phyloP scores from a whole-genome alignment of 805 yeast genomes.

The Kluyveromyces lactis region DNA sequence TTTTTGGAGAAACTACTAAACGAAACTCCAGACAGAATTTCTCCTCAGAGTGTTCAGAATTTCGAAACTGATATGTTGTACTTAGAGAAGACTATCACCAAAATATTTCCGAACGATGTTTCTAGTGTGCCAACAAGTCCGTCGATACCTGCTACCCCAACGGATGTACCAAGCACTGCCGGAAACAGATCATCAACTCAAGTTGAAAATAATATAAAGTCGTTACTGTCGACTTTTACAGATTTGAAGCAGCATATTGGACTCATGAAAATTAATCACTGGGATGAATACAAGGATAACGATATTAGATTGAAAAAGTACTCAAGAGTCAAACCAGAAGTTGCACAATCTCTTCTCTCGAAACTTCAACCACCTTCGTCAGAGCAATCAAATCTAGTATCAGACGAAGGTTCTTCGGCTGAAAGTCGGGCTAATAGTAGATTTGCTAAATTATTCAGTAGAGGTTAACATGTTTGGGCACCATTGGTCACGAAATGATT shows the following conservation, averaged over 20 bases:
- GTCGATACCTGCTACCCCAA: slow-evolving; percentile 8
- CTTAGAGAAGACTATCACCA: slow-evolving; percentile 45
- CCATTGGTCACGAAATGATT: too few species aligned
- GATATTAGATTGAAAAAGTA: slow-evolving; percentile 53
- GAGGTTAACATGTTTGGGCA: slow-evolving; percentile 16
- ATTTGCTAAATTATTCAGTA: slow-evolving; percentile 21
- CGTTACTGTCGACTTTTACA: slow-evolving; percentile 63
- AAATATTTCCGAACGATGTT: slow-evolving; percentile 27
- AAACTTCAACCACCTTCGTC: slow-evolving; percentile 30
- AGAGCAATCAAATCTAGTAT: slow-evolving; percentile 1
- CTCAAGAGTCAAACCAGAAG: slow-evolving; percentile 66
- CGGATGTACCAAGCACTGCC: slow-evolving; percentile 7
- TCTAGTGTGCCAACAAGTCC: slow-evolving; percentile 18
- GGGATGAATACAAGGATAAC: slow-evolving; percentile 55
- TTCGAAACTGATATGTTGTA: slow-evolving; percentile 76
- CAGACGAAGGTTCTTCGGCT: slow-evolving; percentile 4
- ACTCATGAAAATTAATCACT: slow-evolving; percentile 53
- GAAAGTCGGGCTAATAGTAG: slow-evolving; percentile 11
- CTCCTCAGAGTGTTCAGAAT: slow-evolving; percentile 55
- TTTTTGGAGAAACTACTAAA: slow-evolving; percentile 52
- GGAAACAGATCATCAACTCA: slow-evolving; percentile 14
- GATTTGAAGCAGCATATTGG: slow-evolving; percentile 77
- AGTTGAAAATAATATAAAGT: slow-evolving; percentile 32
- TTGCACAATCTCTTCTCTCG: slow-evolving; percentile 51
- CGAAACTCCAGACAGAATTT: slow-evolving; percentile 43